Evolutionary conservation across 441 rosid genomes (phyloP).

Genomic region (Brassica balearica): DNA sequence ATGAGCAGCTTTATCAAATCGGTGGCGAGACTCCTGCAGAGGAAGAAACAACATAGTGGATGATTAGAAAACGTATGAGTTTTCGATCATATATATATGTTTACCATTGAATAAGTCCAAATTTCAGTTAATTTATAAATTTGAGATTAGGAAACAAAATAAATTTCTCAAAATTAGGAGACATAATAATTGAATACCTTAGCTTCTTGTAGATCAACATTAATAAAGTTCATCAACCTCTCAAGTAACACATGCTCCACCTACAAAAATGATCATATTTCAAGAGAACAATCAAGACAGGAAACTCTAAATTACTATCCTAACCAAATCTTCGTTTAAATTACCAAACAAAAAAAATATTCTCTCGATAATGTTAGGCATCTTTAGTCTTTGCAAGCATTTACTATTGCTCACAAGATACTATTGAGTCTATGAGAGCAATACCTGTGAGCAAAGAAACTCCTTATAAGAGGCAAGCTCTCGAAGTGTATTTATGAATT

Average conservation of each 20-base stretch:
- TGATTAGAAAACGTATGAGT: background rate
- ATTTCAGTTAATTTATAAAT: background rate
- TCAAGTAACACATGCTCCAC: constrained; percentile 86
- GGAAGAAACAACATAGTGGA: constrained; percentile 11
- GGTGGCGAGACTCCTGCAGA: constrained; percentile 79
- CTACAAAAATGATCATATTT: constrained; percentile 43
- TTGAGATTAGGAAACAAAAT: background rate
- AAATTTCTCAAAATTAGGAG: constrained; percentile 27
- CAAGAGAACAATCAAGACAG: background rate
- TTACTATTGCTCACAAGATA: constrained; percentile 1
- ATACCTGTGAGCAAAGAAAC: constrained; percentile 89
- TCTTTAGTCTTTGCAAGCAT: constrained; percentile 4
- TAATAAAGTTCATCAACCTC: constrained; percentile 70
- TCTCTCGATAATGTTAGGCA: background rate
- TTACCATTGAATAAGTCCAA: no score
- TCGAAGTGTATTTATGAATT: constrained; percentile 74
- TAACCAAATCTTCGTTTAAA: constrained; percentile 23
- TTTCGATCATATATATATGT: background rate
- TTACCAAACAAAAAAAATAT: constrained; percentile 17
- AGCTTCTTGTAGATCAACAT: constrained; percentile 73
- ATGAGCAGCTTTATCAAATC: constrained; percentile 70
- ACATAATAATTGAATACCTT: constrained; percentile 55
- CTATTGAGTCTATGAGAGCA: constrained; percentile 19
- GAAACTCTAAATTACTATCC: background rate
- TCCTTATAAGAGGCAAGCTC: constrained; percentile 88